Evolutionary conservation across 106 monocot genomes (phyloP).

Genomic region (Platanthera guangdongensis): DNA sequence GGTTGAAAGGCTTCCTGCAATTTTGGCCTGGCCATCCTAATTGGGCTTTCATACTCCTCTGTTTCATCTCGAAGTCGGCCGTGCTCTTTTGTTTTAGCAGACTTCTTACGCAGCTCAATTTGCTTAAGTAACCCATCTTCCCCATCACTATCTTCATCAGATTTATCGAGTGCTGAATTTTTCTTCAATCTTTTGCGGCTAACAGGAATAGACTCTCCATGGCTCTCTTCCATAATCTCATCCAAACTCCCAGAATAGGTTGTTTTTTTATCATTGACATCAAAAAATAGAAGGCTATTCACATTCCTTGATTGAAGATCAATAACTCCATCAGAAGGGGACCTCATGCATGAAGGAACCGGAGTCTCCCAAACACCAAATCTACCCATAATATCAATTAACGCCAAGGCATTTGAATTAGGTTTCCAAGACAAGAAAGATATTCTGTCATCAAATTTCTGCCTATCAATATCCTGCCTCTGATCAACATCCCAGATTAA

Average conservation of each 20-base stretch:
- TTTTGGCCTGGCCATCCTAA: slow-evolving; percentile 17
- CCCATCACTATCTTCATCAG: slow-evolving; percentile 56
- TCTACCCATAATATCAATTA: slow-evolving; percentile 73
- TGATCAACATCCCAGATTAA: slow-evolving; percentile 90
- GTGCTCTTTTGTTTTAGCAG: slow-evolving; percentile 23
- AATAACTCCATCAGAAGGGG: slow-evolving; percentile 66
- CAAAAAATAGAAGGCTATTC: slow-evolving; percentile 47
- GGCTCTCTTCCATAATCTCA: slow-evolving; percentile 45
- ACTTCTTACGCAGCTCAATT: slow-evolving; percentile 54
- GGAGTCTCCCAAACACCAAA: slow-evolving; percentile 80
- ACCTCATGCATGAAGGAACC: slow-evolving; percentile 81
- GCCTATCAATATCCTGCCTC: slow-evolving; percentile 88
- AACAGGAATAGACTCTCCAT: slow-evolving; percentile 41
- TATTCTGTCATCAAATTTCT: slow-evolving; percentile 76
- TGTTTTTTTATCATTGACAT: slow-evolving; percentile 41
- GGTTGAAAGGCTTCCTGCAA: slow-evolving; percentile 87
- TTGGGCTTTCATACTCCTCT: slow-evolving; percentile 25
- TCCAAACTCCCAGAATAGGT: slow-evolving; percentile 52
- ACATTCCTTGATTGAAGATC: slow-evolving; percentile 19
- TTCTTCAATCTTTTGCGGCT: slow-evolving; percentile 55
- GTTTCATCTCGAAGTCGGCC: slow-evolving; percentile 9
- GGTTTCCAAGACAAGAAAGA: slow-evolving; percentile 82
- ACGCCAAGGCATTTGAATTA: slow-evolving; percentile 69
- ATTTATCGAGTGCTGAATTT: slow-evolving; percentile 30
- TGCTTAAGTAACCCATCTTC: slow-evolving; percentile 57